phyloP scores from a whole-genome alignment of 768 basidiomycete species.

The Pisolithus marmoratus region DNA sequence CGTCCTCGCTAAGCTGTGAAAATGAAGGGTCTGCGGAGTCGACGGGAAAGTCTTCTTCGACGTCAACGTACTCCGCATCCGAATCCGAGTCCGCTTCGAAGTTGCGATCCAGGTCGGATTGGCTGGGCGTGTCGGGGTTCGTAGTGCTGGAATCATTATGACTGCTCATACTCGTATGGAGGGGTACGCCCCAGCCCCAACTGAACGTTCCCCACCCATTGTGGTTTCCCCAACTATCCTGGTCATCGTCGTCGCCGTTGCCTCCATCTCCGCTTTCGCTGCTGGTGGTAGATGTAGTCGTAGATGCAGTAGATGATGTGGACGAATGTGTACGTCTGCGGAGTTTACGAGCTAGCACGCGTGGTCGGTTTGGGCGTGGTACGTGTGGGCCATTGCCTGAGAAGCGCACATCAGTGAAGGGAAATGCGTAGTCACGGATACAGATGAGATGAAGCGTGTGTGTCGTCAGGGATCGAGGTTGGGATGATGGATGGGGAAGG shows the following conservation, averaged over 20 bases:
- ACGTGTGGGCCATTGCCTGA: slow-evolving; percentile 35
- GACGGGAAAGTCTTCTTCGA: slow-evolving; percentile 4
- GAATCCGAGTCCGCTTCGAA: slow-evolving; percentile 29
- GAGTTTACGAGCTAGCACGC: slow-evolving; percentile 24
- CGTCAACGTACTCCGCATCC: slow-evolving; percentile 21
- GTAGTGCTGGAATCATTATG: background rate
- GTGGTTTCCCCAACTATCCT: slow-evolving; percentile 18
- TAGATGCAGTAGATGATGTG: slow-evolving; percentile 13
- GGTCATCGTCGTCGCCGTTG: slow-evolving; percentile 15
- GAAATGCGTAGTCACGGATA: slow-evolving; percentile 48
- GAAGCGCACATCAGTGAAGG: slow-evolving; percentile 38
- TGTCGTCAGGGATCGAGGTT: no score
- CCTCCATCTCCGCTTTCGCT: background rate
- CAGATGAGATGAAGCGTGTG: slow-evolving; percentile 23
- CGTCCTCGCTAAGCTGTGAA: slow-evolving; percentile 17
- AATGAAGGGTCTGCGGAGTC: slow-evolving; percentile 14
- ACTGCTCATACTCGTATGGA: slow-evolving; percentile 1
- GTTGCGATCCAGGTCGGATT: slow-evolving; percentile 43
- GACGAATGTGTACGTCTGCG: slow-evolving; percentile 15
- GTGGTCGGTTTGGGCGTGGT: slow-evolving; percentile 34
- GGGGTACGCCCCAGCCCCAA: slow-evolving; percentile 30
- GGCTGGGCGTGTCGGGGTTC: slow-evolving; percentile 25
- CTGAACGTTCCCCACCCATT: slow-evolving; percentile 37
- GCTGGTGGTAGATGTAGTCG: no score
- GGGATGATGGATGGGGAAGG: no score